These are phyloP conservation scores for Talaromyces sp. DNA, from an alignment of 2,329 filamentous ascomycete genomes.

Conservation along the genomic window DNA sequence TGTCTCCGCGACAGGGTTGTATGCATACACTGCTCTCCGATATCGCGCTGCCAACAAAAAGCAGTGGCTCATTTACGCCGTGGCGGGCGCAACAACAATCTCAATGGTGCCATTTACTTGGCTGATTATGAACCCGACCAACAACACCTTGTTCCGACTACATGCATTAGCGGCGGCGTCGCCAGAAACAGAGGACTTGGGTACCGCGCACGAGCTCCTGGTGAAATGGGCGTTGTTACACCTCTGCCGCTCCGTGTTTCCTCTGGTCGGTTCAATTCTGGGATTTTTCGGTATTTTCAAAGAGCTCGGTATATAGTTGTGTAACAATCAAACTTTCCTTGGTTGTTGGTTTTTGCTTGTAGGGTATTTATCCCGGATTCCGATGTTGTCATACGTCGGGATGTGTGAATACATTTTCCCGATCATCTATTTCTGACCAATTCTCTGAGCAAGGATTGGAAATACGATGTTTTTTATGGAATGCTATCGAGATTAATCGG, in stretches of 20 bases:
- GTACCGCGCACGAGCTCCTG: slow-evolving; percentile 14
- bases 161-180: slow-evolving; percentile 7
- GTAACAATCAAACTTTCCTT: neutral
- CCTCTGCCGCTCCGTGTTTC: slow-evolving; percentile 1
- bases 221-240: slow-evolving; percentile 24
- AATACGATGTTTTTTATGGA: neutral
- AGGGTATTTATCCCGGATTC: neutral
- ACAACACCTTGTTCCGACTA: slow-evolving; percentile 23
- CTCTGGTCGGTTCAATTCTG: slow-evolving; percentile 9
- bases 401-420: neutral
- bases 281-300: slow-evolving; percentile 7
- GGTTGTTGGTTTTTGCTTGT: neutral
- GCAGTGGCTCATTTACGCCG: slow-evolving; percentile 12
- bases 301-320: neutral
- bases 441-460: neutral
- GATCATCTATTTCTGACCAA: neutral
- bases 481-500: neutral
- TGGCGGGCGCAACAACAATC: slow-evolving; percentile 23
- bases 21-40: slow-evolving; percentile 16
- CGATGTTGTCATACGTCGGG: neutral
- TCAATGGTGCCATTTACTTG: slow-evolving; percentile 34
- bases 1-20: slow-evolving; percentile 20
- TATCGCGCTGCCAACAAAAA: neutral
- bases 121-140: slow-evolving; percentile 30
- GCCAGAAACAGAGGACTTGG: slow-evolving; percentile 4